phyloP scores from a whole-genome alignment of 2,329 filamentous ascomycete genomes.

The Teratosphaeria destructans region DNA sequence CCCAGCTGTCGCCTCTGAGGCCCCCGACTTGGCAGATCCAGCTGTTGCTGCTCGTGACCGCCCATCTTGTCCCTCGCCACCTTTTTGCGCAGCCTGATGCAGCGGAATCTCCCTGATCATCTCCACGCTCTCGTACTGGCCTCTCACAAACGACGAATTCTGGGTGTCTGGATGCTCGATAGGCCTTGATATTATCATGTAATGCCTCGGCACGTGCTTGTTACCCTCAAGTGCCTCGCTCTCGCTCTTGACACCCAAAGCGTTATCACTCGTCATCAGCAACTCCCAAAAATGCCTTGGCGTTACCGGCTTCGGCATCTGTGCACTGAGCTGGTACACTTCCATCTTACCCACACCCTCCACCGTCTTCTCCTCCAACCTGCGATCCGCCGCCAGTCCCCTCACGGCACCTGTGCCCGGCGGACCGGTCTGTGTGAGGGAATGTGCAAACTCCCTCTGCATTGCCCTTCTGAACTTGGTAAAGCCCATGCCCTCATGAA shows the following conservation, averaged over 20 bases:
- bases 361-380: conserved; percentile 53
- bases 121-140: conserved; percentile 84
- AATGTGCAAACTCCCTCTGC: conserved; percentile 69
- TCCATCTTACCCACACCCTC: conserved; percentile 53
- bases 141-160: conserved; percentile 65
- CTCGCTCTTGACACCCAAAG: conserved; percentile 38
- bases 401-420: conserved; percentile 67
- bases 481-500: conserved; percentile 71
- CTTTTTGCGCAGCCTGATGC: conserved; percentile 25
- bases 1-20: conserved; percentile 28
- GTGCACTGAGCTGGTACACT: conserved; percentile 77
- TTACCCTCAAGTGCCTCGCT: conserved; percentile 20
- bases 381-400: conserved; percentile 73
- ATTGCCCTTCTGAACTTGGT: conserved; percentile 67
- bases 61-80: conserved; percentile 4
- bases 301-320: conserved; percentile 81
- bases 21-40: conserved; percentile 31
- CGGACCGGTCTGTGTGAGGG: conserved; percentile 57
- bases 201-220: conserved; percentile 50
- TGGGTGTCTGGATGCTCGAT: conserved; percentile 64
- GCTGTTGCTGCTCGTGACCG: conserved; percentile 30
- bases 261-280: conserved; percentile 54
- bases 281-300: conserved; percentile 81
- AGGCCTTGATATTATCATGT: conserved; percentile 80
- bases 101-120: conserved; percentile 73